Base-by-base conservation (phyloP, 2,329 filamentous ascomycete species). In the Conoideocrella luteorostrata region DNA sequence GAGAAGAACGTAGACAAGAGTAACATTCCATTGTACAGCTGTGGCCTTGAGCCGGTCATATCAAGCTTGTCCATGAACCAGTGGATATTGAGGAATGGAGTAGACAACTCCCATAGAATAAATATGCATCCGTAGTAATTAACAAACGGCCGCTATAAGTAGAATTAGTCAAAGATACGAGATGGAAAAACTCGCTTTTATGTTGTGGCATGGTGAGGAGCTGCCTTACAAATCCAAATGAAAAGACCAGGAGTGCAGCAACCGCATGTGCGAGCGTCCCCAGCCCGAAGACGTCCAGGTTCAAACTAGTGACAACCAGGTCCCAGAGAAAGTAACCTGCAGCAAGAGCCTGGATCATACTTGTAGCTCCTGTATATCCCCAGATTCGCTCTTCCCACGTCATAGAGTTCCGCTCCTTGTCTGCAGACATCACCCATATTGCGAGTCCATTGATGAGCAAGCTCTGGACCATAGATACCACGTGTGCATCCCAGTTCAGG, bases 31-130 rank as follows among this genome's bases (percentile, higher is more conserved):
- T 93, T 93, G 64, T 87, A 81, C 22, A 90, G 74, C 67, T 93
- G 88, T 20, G 79, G 64, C 42, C 71, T 73, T 17, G 82, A 81
- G 28, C 88, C 88, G 1, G 88, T 93, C 73, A 88, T 81, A 56
- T 80, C 76, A 47, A 91, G 70, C 69, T 94, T 94, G 66, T 94
- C 88, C 66, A 86, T 87, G 70, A 93, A 93, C 88, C 88, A 94
- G 70, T 94, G 88, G 59, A 91, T 77, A 61, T 94, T 94, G 46
- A 93, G 74, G 64, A 93, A 90, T 7, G 87, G 86, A 4, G 84
- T 86, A 21, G 86, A 90, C 30, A 94, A 77, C 64, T 94, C 88
- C 77, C 89, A 94, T 46, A 93, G 81, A 56, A 94, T 87, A 64
- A 94, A 94, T 47, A 80, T 79, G 45, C 77, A 76, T 45, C 78